A percentile compares a stretch with the other conserved stretches of the same genome.
These are phyloP conservation scores for Boletus fagicola DNA, from an alignment of 768 basidiomycete genomes.

Conservation along the genomic window DNA sequence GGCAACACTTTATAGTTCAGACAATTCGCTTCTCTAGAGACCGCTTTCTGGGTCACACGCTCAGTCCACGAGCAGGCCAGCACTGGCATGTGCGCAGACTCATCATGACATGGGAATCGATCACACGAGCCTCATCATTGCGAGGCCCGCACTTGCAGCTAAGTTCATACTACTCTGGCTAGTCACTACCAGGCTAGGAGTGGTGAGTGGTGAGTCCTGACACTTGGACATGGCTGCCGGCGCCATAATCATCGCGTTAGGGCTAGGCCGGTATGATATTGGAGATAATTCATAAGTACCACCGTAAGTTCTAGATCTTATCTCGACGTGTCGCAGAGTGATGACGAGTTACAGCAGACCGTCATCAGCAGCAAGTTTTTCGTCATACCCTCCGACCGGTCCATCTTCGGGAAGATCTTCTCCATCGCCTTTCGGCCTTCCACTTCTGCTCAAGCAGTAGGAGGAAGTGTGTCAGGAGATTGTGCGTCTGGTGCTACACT, in stretches of 20 bases:
- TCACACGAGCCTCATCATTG: background rate
- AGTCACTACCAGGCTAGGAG: too few species aligned
- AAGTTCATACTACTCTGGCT: background rate
- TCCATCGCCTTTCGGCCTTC: slow-evolving; percentile 51
- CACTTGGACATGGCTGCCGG: too few species aligned
- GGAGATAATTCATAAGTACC: too few species aligned
- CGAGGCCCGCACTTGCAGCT: background rate
- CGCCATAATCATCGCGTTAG: too few species aligned
- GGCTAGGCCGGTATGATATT: too few species aligned
- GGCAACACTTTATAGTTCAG: background rate
- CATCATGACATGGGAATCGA: background rate
- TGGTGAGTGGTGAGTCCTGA: background rate
- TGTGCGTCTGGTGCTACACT: slow-evolving; percentile 46
- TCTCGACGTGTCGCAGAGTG: background rate
- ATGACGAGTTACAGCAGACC: background rate
- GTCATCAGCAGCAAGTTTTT: background rate
- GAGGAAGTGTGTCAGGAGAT: slow-evolving; percentile 45
- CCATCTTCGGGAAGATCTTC: slow-evolving; percentile 47
- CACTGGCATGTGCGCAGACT: background rate
- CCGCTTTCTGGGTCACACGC: background rate
- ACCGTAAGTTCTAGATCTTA: background rate
- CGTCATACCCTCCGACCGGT: background rate
- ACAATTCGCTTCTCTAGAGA: background rate
- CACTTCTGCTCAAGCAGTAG: slow-evolving; percentile 43
- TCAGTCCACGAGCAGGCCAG: background rate